phyloP scores from a whole-genome alignment of 495 filamentous ascomycete genomes.

The Hyaloscypha hepaticicola region DNA sequence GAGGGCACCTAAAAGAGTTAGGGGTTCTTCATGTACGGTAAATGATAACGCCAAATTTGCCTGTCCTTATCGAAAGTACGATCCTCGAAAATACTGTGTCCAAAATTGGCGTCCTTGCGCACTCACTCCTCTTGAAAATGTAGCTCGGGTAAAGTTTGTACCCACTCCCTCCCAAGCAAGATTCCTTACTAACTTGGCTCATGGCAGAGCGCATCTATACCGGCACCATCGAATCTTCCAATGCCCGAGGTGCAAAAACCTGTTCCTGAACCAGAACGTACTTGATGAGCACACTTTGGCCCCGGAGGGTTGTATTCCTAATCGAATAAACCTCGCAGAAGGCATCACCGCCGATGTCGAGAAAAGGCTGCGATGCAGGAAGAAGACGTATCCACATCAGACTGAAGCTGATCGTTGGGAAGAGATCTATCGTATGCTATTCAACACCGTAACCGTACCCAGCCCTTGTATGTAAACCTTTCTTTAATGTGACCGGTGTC shows the following conservation, averaged over 20 bases:
- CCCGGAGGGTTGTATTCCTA: constrained; percentile 14
- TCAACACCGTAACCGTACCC: constrained; percentile 14
- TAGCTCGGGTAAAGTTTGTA: constrained; percentile 20
- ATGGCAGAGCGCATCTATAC: constrained; percentile 12
- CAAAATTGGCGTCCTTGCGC: constrained; percentile 16
- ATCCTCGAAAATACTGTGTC: constrained; percentile 8
- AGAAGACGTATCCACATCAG: constrained; percentile 18
- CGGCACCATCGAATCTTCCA: constrained; percentile 18
- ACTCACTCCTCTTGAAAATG: constrained; percentile 15
- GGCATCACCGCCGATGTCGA: constrained; percentile 20
- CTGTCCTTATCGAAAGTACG: constrained; percentile 10
- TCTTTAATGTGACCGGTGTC: background rate
- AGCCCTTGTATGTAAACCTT: constrained; percentile 16
- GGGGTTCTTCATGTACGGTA: background rate
- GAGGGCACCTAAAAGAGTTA: background rate
- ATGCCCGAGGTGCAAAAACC: constrained; percentile 11
- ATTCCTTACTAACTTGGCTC: background rate
- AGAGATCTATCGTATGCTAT: constrained; percentile 21
- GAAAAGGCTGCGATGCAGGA: constrained; percentile 20
- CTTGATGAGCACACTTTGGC: constrained; percentile 24
- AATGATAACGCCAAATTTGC: background rate
- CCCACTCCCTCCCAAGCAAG: background rate
- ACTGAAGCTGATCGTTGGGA: constrained; percentile 27
- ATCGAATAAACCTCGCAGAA: constrained; percentile 11
- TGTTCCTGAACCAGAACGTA: constrained; percentile 5